These are phyloP conservation scores for Debaryomyces psychrophilus DNA, from an alignment of 1,139 yeast genomes.

Conservation along the genomic window DNA sequence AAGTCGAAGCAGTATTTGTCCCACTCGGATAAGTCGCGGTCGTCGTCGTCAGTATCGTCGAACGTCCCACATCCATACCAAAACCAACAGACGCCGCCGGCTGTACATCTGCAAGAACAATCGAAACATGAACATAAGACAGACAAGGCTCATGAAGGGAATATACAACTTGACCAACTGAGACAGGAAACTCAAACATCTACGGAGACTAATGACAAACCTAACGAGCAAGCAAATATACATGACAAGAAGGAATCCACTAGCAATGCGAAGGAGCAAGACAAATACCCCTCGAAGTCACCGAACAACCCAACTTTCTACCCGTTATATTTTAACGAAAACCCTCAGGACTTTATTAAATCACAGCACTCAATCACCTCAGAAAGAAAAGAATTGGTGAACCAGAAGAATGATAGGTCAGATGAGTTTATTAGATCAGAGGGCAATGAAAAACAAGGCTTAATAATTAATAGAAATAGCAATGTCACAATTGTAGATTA, in stretches of 20 bases:
- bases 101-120: background rate
- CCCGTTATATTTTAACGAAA: constrained; percentile 27
- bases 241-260: background rate
- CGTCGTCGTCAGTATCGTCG: constrained; percentile 2
- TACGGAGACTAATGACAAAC: background rate
- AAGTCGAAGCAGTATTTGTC: constrained; percentile 6
- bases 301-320: constrained; percentile 11
- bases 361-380: constrained; percentile 8
- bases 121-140: background rate
- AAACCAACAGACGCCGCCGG: background rate
- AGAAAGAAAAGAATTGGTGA: constrained; percentile 15
- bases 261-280: background rate
- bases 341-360: constrained; percentile 17
- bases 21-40: background rate
- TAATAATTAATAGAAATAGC: constrained; percentile 18
- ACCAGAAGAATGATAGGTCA: constrained; percentile 20
- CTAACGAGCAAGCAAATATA: background rate
- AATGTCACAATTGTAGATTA: constrained; percentile 21
- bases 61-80: background rate
- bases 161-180: background rate
- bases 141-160: background rate
- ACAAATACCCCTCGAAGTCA: background rate
- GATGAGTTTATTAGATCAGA: constrained; percentile 15
- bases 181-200: background rate
- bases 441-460: constrained; percentile 15